Conservation (phyloP, 331 rosid genomes). For the Pyracantha coccinea region DNA sequence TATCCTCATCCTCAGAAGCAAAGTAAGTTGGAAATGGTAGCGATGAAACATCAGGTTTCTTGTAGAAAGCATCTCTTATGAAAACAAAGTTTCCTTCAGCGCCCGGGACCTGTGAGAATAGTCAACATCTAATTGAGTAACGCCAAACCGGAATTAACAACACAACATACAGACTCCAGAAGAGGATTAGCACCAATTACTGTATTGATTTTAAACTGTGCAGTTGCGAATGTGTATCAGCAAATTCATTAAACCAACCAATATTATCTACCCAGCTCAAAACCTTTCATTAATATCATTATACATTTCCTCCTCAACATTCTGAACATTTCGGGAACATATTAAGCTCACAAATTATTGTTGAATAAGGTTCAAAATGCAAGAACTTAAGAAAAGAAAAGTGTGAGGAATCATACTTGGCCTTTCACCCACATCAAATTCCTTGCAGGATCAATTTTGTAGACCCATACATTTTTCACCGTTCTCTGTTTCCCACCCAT, state of each 20-base stretch:
- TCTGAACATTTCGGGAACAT: background rate
- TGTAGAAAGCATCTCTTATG: constrained; percentile 73
- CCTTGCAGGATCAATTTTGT: constrained; percentile 92
- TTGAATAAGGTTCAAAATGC: constrained; percentile 2
- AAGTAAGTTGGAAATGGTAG: constrained; percentile 92
- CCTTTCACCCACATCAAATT: constrained; percentile 92
- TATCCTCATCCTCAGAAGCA: constrained; percentile 54
- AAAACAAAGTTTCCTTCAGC: constrained; percentile 91
- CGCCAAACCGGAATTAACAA: background rate
- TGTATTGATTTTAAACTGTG: background rate
- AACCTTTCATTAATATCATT: background rate
- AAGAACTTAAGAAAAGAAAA: background rate
- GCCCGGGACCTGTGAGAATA: constrained; percentile 72
- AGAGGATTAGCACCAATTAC: background rate
- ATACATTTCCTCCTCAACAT: background rate
- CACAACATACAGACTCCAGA: background rate
- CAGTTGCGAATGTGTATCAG: background rate
- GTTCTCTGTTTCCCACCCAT: constrained; percentile 94
- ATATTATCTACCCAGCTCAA: background rate
- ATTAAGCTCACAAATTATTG: background rate
- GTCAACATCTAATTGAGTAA: background rate
- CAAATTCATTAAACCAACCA: background rate
- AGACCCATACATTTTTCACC: constrained; percentile 87
- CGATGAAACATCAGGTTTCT: constrained; percentile 51
- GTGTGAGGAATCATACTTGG: constrained; percentile 48